phyloP scores from a whole-genome alignment of 1,284 basidiomycete species.

The Trichosporon inkin region DNA sequence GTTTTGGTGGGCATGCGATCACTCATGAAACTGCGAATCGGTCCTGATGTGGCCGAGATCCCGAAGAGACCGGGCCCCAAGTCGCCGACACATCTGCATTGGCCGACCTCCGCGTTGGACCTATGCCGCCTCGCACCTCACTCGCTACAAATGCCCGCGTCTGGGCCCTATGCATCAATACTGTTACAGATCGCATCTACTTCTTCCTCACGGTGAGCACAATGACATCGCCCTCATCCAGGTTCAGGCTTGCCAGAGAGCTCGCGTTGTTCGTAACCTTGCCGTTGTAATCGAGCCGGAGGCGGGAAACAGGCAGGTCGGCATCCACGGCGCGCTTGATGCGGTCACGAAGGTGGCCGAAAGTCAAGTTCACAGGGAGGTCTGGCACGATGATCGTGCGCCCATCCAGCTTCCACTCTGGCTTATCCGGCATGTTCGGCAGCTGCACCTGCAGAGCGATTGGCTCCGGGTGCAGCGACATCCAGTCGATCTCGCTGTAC shows the following conservation, averaged over 20 bases:
- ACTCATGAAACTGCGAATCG: no score
- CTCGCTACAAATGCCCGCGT: no score
- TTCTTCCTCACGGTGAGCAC: conserved; percentile 69
- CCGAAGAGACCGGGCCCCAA: no score
- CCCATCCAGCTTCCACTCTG: conserved; percentile 89
- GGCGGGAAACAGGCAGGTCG: conserved; percentile 67
- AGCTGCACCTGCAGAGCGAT: conserved; percentile 78
- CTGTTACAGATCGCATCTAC: conserved; percentile 22
- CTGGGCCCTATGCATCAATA: conserved; percentile 6
- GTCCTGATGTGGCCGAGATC: no score
- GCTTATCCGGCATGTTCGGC: conserved; percentile 68
- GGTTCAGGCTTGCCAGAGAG: conserved; percentile 76
- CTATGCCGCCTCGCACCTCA: no score
- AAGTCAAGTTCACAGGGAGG: conserved; percentile 70
- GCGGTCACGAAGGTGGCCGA: conserved; percentile 80
- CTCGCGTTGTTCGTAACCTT: conserved; percentile 81
- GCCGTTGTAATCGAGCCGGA: conserved; percentile 69
- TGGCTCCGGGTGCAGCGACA: conserved; percentile 79
- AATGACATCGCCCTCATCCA: conserved; percentile 80
- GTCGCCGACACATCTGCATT: no score
- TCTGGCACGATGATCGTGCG: conserved; percentile 69
- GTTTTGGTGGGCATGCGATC: no score
- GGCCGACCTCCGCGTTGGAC: no score
- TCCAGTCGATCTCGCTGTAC: conserved; percentile 63
- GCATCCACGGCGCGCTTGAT: conserved; percentile 72